Evolutionary conservation across 75 land plant species (phyloP), one percentile per base, ranked within the genome.

Genomic region (Larix kaempferi): DNA sequence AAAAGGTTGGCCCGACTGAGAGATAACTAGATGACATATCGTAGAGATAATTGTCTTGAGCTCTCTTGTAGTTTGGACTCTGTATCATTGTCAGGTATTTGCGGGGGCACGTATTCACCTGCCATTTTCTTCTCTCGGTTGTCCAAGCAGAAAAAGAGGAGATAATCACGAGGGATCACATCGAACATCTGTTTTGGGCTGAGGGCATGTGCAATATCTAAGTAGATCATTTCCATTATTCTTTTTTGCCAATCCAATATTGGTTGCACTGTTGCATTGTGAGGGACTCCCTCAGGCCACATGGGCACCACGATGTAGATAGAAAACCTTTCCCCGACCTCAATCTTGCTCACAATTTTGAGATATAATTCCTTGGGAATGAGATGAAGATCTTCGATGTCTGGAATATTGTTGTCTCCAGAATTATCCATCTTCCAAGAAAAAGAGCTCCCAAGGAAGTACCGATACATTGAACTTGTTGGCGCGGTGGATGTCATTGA

Each of bases 271-370:
- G 76, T 74, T 5, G 54, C 77, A 6, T 69, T 69, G 17, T 86
- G 82, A 0, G 89, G 89, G n/a, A 63, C 41, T 1, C 90, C 90
- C 27, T 88, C 85, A 5, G 90, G 90, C 90, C 90, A 88, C 83
- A 88, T 76, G 26, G 90, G 90, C 1, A 77, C 65, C 74, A 88
- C 88, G 2, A 88, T 52, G 14, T 88, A 88, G 21, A 69, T 88
- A 5, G 77, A 66, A 39, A 88, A 88, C 5, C 80, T 56, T 60
- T 88, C 88, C 12, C 80, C 80, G 6, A 78, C 76, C 23, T 71
- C 56, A 27, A 88, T 88, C 77, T 88, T 88, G 71, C 80, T 85
- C 15, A 80, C 85, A 41, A 88, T 86, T 52, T 86, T 88, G 4
- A 88, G 73, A 1, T 88, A 81, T 2, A 88, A 57, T 80, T 88